Base-by-base conservation (phyloP, 2,329 filamentous ascomycete genomes). In the Penicillium sp. region DNA sequence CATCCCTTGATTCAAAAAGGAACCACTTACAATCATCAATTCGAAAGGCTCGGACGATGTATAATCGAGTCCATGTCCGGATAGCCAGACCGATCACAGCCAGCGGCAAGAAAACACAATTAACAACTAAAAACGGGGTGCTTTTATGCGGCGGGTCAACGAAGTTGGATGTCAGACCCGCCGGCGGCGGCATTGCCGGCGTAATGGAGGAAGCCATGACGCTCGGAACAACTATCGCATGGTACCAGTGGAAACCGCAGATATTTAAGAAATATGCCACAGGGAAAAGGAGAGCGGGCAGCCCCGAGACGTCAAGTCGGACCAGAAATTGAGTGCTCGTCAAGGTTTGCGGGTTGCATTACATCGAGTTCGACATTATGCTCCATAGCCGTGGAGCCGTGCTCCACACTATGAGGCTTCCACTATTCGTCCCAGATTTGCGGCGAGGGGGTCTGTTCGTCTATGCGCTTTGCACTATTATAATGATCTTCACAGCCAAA, bases 11-110 rank as follows among this genome's bases (percentile, higher is more conserved):
- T 29, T 11, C 21, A 38, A 8, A 3, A 4, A 27, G 5, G 5
- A 13, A 13, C 11, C 24, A 66, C 67, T 53, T 43, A 69, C 67
- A 62, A 52, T 69, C 67, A 60, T 69, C 67, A 45, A 45, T 50
- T 2, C 59, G 57, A 22, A 68, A 65, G 22, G 58, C 64, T 5
- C 59, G 61, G 48, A 67, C 60, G 38, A 68, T 56, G 21, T 64
- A 61, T 16, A 64, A 16, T 14, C 67, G 57, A 9, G 65, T 69
- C 66, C 65, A 68, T 40, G 56, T 58, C 18, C 67, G 54, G 9
- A 69, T 45, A 5, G 29, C 36, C 13, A 69, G 32, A 5, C 62
- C 51, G 16, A 63, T 18, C 0, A 62, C 42, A 5, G 66, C 63
- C 13, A 70, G 38, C 1, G 62, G 57, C 14, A 69, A 45, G 49